phyloP scores from a whole-genome alignment of 2,329 filamentous ascomycete genomes.

The Pseudogymnoascus sp. region DNA sequence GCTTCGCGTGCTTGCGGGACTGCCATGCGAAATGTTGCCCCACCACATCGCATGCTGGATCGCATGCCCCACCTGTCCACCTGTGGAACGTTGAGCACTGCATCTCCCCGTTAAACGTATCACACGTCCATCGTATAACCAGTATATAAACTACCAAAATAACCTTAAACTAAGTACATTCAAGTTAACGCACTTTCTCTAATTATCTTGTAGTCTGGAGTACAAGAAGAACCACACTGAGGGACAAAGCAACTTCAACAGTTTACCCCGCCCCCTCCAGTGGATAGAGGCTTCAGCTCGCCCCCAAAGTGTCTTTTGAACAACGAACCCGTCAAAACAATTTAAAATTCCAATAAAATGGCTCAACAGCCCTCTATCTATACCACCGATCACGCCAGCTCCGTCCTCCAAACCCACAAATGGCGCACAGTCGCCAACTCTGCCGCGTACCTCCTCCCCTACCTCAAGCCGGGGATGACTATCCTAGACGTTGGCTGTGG shows the following conservation, averaged over 20 bases:
- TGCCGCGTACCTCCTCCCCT: slow-evolving; percentile 36
- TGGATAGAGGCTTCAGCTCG: not conserved
- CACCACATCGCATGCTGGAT: not conserved
- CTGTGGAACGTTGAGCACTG: not conserved
- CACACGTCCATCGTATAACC: not conserved
- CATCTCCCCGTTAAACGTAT: not conserved
- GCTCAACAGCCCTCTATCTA: slow-evolving; percentile 9
- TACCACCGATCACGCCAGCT: slow-evolving; percentile 14
- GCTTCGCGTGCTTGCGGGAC: not conserved
- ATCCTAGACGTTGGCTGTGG: slow-evolving; percentile 43
- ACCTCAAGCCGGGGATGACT: slow-evolving; percentile 23
- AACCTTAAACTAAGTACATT: not conserved
- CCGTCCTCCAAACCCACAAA: slow-evolving; percentile 25
- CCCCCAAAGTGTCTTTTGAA: not conserved
- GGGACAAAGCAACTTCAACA: not conserved
- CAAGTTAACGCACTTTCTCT: not conserved
- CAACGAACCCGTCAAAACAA: not conserved
- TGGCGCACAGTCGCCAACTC: slow-evolving; percentile 37
- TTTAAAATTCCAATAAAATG: not conserved
- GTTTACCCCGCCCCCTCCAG: not conserved
- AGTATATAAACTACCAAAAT: not conserved
- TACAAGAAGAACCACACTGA: not conserved
- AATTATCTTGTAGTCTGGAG: not conserved
- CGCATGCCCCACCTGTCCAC: not conserved
- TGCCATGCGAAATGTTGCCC: not conserved